Evolutionary conservation across 192 early-diverging fungal genomes (phyloP), one percentile per base, ranked within the genome.

Genomic region (Coemansia reversa): DNA sequence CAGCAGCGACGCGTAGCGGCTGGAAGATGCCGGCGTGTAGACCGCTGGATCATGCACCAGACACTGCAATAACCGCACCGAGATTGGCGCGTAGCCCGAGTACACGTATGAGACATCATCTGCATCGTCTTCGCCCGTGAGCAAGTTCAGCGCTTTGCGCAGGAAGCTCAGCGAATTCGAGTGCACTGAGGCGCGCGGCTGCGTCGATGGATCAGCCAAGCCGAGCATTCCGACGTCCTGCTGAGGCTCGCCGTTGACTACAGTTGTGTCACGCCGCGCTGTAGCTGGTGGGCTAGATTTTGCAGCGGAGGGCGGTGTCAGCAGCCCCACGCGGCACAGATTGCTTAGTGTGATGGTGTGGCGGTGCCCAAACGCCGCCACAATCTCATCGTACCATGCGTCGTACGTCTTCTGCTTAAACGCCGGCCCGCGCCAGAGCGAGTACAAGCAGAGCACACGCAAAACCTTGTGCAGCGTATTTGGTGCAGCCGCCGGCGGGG

Each of bases 81-180:
- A 87, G 25, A 96, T 65, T 5, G 97, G 97, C 11, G 94, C 97
- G 76, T 93, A 98, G 16, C 97, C 97, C 5, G 92, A 93, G 70
- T 95, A 96, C 16, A 97, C 94, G 67, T 94, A 98, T 0, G 91
- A 86, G 2, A 94, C 86, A 76, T 98, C 97, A 20, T 90, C 86
- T 0, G 93, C 92, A 20, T 89, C 84, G 27, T 87, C 86, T 58
- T 94, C 94, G 60, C 93, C 88, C 39, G 91, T 90, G 39, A 94
- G 87, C 53, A 98, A 74, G 30, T 87, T 85, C 28, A 97, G 80
- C 18, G 84, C 60, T 63, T 90, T 87, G 24, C 89, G 85, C 27
- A 94, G 62, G 48, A 83, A 79, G 5, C 86, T 48, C 7, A 72
- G 39, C 25, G 62, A 47, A 48, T 74, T 76, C 27, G 66, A 52